These are phyloP conservation scores for Solanum peruvianum DNA, from an alignment of 257 asterid species.

Conservation along the genomic window DNA sequence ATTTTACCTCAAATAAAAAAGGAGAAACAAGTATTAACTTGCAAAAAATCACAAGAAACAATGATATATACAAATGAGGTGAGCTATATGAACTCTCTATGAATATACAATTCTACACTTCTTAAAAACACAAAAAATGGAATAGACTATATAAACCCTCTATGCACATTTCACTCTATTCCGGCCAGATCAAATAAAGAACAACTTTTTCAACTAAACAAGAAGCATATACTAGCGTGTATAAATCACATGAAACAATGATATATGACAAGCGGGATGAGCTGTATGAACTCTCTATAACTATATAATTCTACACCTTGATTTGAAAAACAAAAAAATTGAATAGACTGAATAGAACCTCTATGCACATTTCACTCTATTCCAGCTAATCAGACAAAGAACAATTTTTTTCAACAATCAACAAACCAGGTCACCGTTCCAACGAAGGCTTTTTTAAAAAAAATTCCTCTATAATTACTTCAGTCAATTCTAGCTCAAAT, in stretches of 20 bases:
- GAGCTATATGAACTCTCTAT: neutral
- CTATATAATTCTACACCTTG: neutral
- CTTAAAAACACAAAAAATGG: neutral
- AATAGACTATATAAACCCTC: neutral
- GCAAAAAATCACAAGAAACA: neutral
- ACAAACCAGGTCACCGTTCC: neutral
- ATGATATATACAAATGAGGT: neutral
- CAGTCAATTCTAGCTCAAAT: neutral
- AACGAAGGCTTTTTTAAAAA: too few species aligned
- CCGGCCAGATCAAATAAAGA: too few species aligned
- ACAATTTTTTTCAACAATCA: neutral
- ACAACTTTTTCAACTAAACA: neutral
- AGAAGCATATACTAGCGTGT: neutral
- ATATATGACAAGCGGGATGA: neutral
- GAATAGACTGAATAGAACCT: too few species aligned
- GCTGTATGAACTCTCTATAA: neutral
- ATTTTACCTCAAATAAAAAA: neutral
- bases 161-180: too few species aligned
- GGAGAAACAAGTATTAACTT: neutral
- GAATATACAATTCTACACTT: neutral
- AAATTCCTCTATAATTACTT: neutral
- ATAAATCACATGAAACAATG: neutral
- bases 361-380: neutral
- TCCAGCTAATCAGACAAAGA: neutral
- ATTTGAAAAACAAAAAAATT: neutral